Conservation (phyloP, 164 flowering plant species). For the Liquidambar formosana region DNA sequence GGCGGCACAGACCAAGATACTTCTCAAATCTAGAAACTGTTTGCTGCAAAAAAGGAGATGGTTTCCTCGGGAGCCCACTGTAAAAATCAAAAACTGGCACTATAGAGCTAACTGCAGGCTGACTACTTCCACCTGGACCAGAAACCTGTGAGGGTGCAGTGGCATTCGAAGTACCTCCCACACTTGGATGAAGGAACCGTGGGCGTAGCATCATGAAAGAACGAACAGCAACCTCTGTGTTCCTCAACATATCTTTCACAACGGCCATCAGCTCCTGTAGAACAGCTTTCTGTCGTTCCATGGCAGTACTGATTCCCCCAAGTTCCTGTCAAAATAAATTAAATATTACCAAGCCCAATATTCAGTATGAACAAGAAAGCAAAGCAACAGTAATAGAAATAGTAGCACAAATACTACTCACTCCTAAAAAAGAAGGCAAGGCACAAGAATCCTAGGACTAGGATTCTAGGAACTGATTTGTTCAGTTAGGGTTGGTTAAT, state of each 20-base stretch:
- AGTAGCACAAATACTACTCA: too few relatives aligned
- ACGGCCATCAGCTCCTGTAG: conserved; percentile 73
- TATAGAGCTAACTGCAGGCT: conserved; percentile 46
- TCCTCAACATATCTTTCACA: conserved; percentile 76
- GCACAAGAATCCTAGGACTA: neutral
- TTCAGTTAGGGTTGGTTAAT: neutral
- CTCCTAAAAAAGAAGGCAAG: too few relatives aligned
- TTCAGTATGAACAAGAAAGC: neutral
- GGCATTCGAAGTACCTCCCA: conserved; percentile 38
- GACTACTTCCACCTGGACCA: conserved; percentile 50
- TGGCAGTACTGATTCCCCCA: conserved; percentile 77
- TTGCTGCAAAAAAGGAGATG: conserved; percentile 81
- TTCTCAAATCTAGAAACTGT: conserved; percentile 86
- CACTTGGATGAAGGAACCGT: conserved; percentile 63
- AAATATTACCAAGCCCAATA: neutral
- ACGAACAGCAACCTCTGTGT: conserved; percentile 88
- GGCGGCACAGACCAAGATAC: conserved; percentile 72
- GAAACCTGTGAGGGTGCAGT: conserved; percentile 54
- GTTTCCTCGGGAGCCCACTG: conserved; percentile 83
- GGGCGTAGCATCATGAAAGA: conserved; percentile 90
- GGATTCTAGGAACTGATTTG: neutral
- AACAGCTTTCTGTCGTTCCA: conserved; percentile 75
- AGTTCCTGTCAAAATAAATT: conserved; percentile 60
- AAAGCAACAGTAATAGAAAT: neutral
- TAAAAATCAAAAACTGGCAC: conserved; percentile 83